Conservation (phyloP, 2,329 filamentous ascomycete species). For the Neofusicoccum laricinum region DNA sequence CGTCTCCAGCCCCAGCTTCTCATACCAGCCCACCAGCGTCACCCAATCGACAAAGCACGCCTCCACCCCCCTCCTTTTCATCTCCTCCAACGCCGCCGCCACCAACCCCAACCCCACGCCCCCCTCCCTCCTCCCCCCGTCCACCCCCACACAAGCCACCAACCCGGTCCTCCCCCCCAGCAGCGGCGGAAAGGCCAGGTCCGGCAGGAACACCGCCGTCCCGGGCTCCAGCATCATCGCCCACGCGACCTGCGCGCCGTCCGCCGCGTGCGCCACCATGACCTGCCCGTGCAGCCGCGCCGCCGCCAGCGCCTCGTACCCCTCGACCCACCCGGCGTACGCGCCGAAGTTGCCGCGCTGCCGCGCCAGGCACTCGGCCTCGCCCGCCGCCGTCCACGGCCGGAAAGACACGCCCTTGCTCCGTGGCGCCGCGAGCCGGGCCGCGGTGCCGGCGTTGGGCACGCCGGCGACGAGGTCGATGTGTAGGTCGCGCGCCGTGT, state of each 20-base stretch:
- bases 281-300: neutral
- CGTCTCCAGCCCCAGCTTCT: neutral
- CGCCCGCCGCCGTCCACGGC: neutral
- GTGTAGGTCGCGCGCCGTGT: neutral
- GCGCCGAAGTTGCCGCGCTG: neutral
- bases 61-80: neutral
- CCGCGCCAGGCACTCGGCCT: neutral
- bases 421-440: neutral
- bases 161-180: neutral
- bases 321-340: neutral
- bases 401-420: neutral
- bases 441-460: neutral
- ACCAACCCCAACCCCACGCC: neutral
- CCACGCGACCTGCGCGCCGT: neutral
- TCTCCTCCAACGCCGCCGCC: neutral
- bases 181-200: neutral
- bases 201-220: neutral
- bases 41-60: neutral
- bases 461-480: neutral
- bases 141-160: neutral
- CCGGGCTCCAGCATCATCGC: slow-evolving; percentile 4
- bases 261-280: neutral
- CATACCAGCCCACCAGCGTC: slow-evolving; percentile 4
- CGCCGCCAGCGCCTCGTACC: neutral
- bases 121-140: neutral